Conservation (phyloP, 2,329 filamentous ascomycete genomes). For the Neophaeococcomyces mojaviensis region DNA sequence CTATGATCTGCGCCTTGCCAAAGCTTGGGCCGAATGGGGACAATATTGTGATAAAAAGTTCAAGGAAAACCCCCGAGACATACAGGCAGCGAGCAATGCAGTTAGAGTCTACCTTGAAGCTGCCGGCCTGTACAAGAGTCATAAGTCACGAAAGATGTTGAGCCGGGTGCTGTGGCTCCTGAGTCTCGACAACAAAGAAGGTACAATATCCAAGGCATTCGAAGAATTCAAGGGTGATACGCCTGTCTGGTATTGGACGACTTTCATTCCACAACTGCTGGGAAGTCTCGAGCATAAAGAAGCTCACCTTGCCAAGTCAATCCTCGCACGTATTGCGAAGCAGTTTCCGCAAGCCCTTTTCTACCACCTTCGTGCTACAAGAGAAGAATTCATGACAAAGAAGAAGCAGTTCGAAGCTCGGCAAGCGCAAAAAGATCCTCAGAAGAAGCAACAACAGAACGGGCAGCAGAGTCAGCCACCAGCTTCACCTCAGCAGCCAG, state of each 20-base stretch:
- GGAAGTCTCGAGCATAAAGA: slow-evolving; percentile 88
- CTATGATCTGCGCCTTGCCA: slow-evolving; percentile 90
- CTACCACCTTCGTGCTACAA: slow-evolving; percentile 85
- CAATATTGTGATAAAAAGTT: slow-evolving; percentile 96
- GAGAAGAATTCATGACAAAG: slow-evolving; percentile 87
- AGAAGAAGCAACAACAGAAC: slow-evolving; percentile 9
- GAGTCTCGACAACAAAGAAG: slow-evolving; percentile 83
- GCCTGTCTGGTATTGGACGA: slow-evolving; percentile 99
- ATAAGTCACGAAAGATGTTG: slow-evolving; percentile 89
- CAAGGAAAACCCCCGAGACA: slow-evolving; percentile 76
- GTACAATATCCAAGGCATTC: slow-evolving; percentile 75
- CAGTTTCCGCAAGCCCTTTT: slow-evolving; percentile 92
- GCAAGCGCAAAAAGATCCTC: slow-evolving; percentile 5
- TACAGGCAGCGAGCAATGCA: slow-evolving; percentile 80
- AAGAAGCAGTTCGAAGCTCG: slow-evolving; percentile 53
- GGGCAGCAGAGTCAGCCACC: slow-evolving; percentile 13
- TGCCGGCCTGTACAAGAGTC: slow-evolving; percentile 91
- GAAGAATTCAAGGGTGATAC: slow-evolving; percentile 97
- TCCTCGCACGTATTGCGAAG: slow-evolving; percentile 90
- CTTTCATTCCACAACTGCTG: slow-evolving; percentile 92
- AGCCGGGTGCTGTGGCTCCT: slow-evolving; percentile 91
- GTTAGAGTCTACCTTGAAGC: slow-evolving; percentile 95
- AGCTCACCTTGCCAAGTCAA: slow-evolving; percentile 73
- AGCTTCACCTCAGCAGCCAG: slow-evolving; percentile 4
- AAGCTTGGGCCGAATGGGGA: slow-evolving; percentile 99